Percentiles rank a stretch among this genome's conserved stretches.
phyloP scores from a whole-genome alignment of 192 early-diverging fungal genomes.

The Pecoramyces ruminantium region DNA sequence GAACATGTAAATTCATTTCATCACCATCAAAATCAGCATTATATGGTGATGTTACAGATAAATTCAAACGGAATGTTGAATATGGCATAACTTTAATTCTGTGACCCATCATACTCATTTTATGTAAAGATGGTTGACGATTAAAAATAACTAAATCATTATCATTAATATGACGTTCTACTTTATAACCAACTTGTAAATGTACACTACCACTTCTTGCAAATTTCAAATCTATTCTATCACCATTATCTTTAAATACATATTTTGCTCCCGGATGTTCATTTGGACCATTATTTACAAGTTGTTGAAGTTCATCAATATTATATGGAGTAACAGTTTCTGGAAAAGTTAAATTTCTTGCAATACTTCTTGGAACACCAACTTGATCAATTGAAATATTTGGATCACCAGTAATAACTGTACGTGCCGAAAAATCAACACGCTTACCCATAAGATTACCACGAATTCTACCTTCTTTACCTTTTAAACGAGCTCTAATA shows the following conservation, averaged over 20 bases:
- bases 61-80: constrained; percentile 93
- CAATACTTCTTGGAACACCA: constrained; percentile 93
- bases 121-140: constrained; percentile 95
- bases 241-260: constrained; percentile 84
- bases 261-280: constrained; percentile 96
- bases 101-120: constrained; percentile 99
- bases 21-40: constrained; percentile 99
- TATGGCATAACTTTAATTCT: constrained; percentile 93
- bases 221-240: constrained; percentile 79
- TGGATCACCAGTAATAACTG: constrained; percentile 97
- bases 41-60: constrained; percentile 94
- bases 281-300: constrained; percentile 76
- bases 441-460: constrained; percentile 99
- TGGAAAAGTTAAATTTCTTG: constrained; percentile 89
- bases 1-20: constrained; percentile 99
- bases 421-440: constrained; percentile 97
- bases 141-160: constrained; percentile 97
- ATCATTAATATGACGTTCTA: constrained; percentile 88
- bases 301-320: constrained; percentile 68
- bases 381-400: constrained; percentile 96
- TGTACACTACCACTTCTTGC: constrained; percentile 66
- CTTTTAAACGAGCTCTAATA: constrained; percentile 91
- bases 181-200: constrained; percentile 78
- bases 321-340: constrained; percentile 96
- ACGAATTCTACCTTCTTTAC: constrained; percentile 96